Conservation (phyloP, 495 filamentous ascomycete genomes). For the Tuber calosporum region DNA sequence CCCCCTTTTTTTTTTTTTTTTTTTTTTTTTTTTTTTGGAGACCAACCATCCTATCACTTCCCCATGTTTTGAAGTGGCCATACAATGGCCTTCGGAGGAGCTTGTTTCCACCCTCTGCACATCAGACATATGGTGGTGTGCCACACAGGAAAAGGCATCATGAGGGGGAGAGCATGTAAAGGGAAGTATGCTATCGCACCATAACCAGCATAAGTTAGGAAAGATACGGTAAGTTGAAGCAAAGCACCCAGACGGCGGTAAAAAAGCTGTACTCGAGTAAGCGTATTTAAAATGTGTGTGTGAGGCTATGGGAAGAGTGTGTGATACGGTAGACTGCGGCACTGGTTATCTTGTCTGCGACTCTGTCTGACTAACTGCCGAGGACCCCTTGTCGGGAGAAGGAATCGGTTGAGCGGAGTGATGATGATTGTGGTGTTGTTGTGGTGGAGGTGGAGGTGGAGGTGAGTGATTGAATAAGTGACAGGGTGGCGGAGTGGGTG, state of each 20-base stretch:
- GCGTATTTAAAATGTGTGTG: conserved; percentile 27
- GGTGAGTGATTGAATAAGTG: conserved; percentile 7
- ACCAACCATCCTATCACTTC: conserved; percentile 34
- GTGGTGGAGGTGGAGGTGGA: too few species aligned
- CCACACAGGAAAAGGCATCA: conserved; percentile 33
- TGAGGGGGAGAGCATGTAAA: conserved; percentile 8
- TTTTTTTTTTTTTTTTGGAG: neutral
- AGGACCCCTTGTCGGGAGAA: conserved; percentile 25
- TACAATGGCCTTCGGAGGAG: conserved; percentile 20
- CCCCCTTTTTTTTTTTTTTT: conserved; percentile 19
- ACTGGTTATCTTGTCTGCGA: neutral
- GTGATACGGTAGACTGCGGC: neutral
- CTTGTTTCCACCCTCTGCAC: conserved; percentile 25
- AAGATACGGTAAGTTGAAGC: neutral
- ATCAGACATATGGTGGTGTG: conserved; percentile 33
- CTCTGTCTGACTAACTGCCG: conserved; percentile 29
- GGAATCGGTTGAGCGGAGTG: conserved; percentile 1
- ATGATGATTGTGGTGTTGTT: too few species aligned
- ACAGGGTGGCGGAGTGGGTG: conserved; percentile 12
- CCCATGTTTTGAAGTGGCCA: conserved; percentile 20
- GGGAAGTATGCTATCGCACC: neutral
- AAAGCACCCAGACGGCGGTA: neutral
- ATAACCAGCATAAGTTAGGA: neutral
- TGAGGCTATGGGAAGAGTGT: conserved; percentile 22
- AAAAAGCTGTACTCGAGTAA: conserved; percentile 15